These are phyloP conservation scores for Moricandia moricandioides DNA, from an alignment of 345 rosid species.

Conservation along the genomic window DNA sequence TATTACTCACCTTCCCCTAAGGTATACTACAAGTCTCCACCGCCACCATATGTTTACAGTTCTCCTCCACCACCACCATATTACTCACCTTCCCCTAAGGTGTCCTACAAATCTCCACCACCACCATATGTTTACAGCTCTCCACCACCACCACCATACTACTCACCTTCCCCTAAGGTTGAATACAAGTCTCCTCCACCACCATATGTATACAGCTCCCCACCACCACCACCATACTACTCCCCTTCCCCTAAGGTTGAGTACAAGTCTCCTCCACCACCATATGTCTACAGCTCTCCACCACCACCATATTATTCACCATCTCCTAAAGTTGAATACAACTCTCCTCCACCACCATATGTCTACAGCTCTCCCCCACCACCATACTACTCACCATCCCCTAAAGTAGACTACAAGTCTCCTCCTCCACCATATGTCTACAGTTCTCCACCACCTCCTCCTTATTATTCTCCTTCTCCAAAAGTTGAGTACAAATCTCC, in stretches of 20 bases:
- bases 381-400: neutral
- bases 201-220: neutral
- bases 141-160: neutral
- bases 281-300: neutral
- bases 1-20: neutral
- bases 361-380: neutral
- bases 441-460: conserved; percentile 18
- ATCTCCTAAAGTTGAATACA: neutral
- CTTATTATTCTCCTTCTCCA: conserved; percentile 6
- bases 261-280: neutral
- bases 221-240: neutral
- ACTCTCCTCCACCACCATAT: neutral
- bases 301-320: neutral
- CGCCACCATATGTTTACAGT: neutral
- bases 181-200: neutral
- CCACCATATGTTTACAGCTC: neutral
- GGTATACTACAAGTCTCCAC: neutral
- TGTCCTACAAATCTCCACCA: neutral
- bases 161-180: neutral
- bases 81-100: neutral
- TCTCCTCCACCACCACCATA: neutral
- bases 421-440: neutral
- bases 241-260: neutral
- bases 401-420: neutral
- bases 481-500: neutral